Base-by-base conservation (phyloP, 108 stramenopile genomes). In the Hondaea fermentalgiana region DNA sequence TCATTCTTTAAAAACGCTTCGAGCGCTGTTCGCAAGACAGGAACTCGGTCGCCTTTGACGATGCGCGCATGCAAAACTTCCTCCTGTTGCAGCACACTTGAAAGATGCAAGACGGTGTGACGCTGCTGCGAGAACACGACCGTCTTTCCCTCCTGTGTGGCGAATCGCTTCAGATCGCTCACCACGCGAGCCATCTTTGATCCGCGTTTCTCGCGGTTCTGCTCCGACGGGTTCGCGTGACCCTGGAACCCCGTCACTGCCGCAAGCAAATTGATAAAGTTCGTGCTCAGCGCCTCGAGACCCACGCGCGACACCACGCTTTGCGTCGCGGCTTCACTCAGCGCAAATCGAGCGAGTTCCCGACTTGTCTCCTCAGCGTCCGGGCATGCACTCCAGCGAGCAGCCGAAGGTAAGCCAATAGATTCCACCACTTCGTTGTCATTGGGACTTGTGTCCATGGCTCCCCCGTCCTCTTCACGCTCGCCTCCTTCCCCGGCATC, bases 71-170 rank as follows among this genome's bases (percentile, higher is more conserved):
- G 93, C 44, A 88, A 58, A 49, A 94, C 90, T 42, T 93, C 93
- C 51, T 94, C 72, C 83, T 91, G 90, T 4, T 93, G 92, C 16
- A 95, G 90, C 64, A 91, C 90, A 14, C 55, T n/a, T 64, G 92
- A 55, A 25, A 95, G 87, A 55, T 58, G 93, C 21, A 90, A 49
- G 6, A 94, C 49, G 0, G 94, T 92, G 1, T 87, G 60, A 14
- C 53, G 25, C 57, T 91, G 94, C 69, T 94, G 95, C 60, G 93
- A 92, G 64, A 93, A 95, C 4, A 95, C 91, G 29, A 95, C 89
- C 19, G 55, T 55, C 69, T 93, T 92, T 49, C 91, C 88, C 10
- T 19, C 72, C 17, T 60, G 17, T 5, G 28, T 58, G 14, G 76
- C 51, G 51, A 89, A 57, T 0, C 4, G 35, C 87, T 58, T 25